Conservation (phyloP, 2,329 filamentous ascomycete genomes). For the Exophiala sp. region DNA sequence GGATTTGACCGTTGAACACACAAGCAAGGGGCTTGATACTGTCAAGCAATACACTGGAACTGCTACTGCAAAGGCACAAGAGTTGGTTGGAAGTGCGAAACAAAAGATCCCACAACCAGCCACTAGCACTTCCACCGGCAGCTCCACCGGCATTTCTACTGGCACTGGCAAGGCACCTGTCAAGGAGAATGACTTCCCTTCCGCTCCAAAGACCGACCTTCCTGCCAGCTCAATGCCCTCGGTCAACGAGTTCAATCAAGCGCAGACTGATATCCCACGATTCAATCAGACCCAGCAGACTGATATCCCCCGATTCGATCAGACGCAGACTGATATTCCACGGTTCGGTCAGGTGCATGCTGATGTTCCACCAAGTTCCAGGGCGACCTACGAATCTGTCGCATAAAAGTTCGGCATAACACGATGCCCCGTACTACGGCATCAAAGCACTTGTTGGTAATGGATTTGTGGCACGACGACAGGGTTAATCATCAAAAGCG, state of each 20-base stretch:
- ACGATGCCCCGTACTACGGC: too few relatives aligned
- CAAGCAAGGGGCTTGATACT: constrained; percentile 55
- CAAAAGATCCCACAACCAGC: constrained; percentile 30
- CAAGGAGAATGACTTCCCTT: constrained; percentile 51
- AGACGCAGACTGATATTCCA: background rate
- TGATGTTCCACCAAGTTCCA: too few relatives aligned
- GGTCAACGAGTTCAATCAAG: constrained; percentile 4
- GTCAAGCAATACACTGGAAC: constrained; percentile 59
- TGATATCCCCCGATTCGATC: background rate
- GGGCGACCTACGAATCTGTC: too few relatives aligned
- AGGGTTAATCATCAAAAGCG: too few relatives aligned
- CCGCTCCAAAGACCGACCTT: constrained; percentile 40
- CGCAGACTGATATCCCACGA: background rate
- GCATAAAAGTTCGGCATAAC: too few relatives aligned
- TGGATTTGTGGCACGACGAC: too few relatives aligned
- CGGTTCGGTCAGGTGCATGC: background rate
- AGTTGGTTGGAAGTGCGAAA: constrained; percentile 39
- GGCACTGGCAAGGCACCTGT: constrained; percentile 33
- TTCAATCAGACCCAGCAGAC: background rate
- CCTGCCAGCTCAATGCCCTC: constrained; percentile 4
- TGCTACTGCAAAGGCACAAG: constrained; percentile 59
- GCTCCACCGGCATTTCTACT: too few relatives aligned
- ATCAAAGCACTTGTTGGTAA: too few relatives aligned
- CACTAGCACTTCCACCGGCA: background rate
- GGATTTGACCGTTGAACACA: constrained; percentile 59